Evolutionary conservation across 2,329 filamentous ascomycete species (phyloP).

Genomic region (Colletotrichum sp.): DNA sequence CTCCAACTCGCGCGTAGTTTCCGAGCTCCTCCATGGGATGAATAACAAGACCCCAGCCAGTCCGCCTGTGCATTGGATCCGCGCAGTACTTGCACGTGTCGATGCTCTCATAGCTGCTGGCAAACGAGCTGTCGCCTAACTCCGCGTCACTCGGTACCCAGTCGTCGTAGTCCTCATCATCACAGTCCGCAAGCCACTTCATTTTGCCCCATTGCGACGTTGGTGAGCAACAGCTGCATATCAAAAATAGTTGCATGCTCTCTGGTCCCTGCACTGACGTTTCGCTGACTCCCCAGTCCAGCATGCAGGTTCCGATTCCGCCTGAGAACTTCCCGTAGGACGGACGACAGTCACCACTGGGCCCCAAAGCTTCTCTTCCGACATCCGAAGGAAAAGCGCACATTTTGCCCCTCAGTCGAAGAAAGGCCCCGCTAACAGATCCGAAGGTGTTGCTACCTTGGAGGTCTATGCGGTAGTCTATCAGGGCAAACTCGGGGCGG

Average conservation of each 20-base stretch:
- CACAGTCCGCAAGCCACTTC: not conserved
- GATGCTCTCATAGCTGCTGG: not conserved
- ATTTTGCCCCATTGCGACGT: not conserved
- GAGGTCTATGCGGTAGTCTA: not conserved
- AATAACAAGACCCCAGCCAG: not conserved
- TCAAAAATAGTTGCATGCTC: not conserved
- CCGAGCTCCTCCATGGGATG: not conserved
- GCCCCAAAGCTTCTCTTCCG: too few species aligned
- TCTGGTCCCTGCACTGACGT: not conserved
- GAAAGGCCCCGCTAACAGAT: not conserved
- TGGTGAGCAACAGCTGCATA: not conserved
- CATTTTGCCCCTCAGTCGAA: not conserved
- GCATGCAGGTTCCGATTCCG: not conserved
- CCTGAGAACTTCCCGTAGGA: not conserved
- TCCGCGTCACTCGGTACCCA: not conserved
- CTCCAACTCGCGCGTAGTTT: not conserved
- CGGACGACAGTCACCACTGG: not conserved
- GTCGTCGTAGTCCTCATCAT: not conserved
- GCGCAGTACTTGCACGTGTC: not conserved
- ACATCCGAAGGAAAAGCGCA: not conserved
- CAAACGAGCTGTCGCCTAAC: rapidly evolving
- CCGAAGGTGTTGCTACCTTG: not conserved
- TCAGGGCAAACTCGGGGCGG: not conserved
- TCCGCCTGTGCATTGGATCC: not conserved
- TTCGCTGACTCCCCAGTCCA: not conserved